Conservation (phyloP, 768 basidiomycete species). For the Amanita pallidorosea region DNA sequence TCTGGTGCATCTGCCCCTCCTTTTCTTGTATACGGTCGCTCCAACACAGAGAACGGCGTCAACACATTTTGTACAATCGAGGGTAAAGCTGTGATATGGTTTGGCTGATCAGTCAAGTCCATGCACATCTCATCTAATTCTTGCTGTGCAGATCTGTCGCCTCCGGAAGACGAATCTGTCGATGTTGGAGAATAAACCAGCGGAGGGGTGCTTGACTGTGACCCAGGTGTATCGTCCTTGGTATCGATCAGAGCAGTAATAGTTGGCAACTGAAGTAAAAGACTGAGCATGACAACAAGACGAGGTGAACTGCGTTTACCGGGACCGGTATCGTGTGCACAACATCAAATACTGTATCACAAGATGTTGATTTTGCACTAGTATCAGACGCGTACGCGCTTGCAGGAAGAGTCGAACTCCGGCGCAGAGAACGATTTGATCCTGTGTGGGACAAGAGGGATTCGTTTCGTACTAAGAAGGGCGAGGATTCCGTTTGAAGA, state of each 20-base stretch:
- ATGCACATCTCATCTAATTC: background rate
- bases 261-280: background rate
- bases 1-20: background rate
- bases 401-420: conserved; percentile 31
- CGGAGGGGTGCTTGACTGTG: conserved; percentile 35
- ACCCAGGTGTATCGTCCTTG: conserved; percentile 25
- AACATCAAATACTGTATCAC: background rate
- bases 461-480: conserved; percentile 15
- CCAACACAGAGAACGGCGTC: background rate
- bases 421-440: conserved; percentile 19
- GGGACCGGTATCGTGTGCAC: background rate
- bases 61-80: background rate
- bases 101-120: conserved; percentile 7
- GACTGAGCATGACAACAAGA: background rate
- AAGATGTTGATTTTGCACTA: background rate
- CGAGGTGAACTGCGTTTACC: background rate
- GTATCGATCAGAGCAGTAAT: conserved; percentile 3
- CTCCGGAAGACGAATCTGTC: conserved; percentile 43
- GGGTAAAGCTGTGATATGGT: background rate
- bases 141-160: conserved; percentile 41
- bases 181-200: conserved; percentile 52
- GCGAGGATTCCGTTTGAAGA: conserved; percentile 11
- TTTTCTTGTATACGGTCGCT: background rate
- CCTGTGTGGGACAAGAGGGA: background rate
- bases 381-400: conserved; percentile 12